Evolutionary conservation across 176 grass and related monocot genomes (phyloP).

Genomic region (sorghum (Sorghum bicolor)): DNA sequence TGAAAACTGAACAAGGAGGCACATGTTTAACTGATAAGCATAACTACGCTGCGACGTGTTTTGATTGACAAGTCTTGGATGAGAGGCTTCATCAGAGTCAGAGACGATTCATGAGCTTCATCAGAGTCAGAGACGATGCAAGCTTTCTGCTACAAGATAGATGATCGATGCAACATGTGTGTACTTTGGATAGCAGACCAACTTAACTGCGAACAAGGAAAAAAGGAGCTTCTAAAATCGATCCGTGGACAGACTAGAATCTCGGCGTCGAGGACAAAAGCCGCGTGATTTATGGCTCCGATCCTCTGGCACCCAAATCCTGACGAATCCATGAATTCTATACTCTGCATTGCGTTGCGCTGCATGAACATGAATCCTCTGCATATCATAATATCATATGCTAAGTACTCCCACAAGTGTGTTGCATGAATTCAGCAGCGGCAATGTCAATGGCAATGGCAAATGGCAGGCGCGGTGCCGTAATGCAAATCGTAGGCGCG

Average conservation of each 20-base stretch:
- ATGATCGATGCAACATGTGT: background rate
- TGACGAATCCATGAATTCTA: conserved; percentile 7
- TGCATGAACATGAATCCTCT: too few species aligned
- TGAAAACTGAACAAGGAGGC: background rate
- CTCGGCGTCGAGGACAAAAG: conserved; percentile 20
- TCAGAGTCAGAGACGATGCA: background rate
- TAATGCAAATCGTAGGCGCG: background rate
- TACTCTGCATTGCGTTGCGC: background rate
- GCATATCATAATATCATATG: too few species aligned
- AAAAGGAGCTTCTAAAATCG: background rate
- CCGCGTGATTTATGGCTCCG: background rate
- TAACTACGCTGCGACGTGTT: too few species aligned
- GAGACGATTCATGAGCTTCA: too few species aligned
- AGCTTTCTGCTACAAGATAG: background rate
- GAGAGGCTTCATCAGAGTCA: too few species aligned
- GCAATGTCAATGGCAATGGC: background rate
- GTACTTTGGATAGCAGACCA: background rate
- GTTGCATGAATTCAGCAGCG: background rate
- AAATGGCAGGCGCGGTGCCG: background rate
- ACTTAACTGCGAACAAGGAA: background rate
- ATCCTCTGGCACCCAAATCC: background rate
- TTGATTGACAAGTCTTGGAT: too few species aligned
- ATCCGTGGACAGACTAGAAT: background rate
- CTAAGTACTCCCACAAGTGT: too few species aligned
- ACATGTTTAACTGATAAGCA: background rate